Conservation (phyloP, 106 monocot genomes). For the Acanthochlamys bracteata region DNA sequence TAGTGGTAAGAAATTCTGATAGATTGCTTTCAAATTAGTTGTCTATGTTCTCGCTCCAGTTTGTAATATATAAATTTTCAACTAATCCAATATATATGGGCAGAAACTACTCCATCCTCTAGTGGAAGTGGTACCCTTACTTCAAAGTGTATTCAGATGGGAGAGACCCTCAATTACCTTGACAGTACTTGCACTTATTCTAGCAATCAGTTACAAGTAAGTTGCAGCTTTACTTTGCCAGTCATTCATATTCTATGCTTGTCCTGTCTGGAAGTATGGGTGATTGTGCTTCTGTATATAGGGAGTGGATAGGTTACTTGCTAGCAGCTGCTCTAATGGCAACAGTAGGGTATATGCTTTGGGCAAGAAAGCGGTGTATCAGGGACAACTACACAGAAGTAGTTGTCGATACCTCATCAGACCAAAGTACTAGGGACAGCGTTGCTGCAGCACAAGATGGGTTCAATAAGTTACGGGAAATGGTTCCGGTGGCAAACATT, state of each 20-base stretch:
- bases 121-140: slow-evolving; percentile 17
- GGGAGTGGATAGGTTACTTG: slow-evolving; percentile 59
- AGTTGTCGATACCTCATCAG: slow-evolving; percentile 37
- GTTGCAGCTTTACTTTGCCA: background rate
- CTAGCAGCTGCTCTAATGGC: slow-evolving; percentile 26
- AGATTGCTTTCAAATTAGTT: background rate
- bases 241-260: background rate
- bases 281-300: slow-evolving; percentile 10
- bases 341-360: slow-evolving; percentile 37
- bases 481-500: slow-evolving; percentile 44
- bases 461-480: slow-evolving; percentile 27
- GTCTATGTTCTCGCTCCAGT: too few species aligned
- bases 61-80: too few species aligned
- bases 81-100: background rate
- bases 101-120: slow-evolving; percentile 67
- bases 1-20: slow-evolving; percentile 29
- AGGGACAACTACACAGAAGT: slow-evolving; percentile 27
- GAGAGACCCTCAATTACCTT: slow-evolving; percentile 49
- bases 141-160: slow-evolving; percentile 40
- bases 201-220: slow-evolving; percentile 69
- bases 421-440: slow-evolving; percentile 66
- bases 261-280: background rate
- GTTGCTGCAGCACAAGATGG: slow-evolving; percentile 62
- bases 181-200: slow-evolving; percentile 14
- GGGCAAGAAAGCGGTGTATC: slow-evolving; percentile 27